Evolutionary conservation across 2,329 filamentous ascomycete species (phyloP).

Genomic region (Fonsecaea pedrosoi): DNA sequence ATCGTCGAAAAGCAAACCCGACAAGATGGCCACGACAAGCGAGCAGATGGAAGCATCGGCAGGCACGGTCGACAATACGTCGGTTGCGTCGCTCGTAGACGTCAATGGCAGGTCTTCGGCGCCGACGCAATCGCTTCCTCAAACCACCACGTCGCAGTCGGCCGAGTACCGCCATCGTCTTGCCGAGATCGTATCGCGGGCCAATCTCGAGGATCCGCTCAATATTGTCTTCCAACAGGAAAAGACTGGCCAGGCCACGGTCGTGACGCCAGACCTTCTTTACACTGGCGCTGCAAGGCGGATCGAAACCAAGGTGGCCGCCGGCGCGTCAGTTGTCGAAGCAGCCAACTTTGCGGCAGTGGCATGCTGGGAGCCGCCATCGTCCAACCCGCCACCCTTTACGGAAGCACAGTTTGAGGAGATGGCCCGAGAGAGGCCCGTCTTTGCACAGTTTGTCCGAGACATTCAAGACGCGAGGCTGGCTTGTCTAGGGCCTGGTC

Average conservation of each 20-base stretch:
- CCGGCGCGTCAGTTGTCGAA: constrained; percentile 28
- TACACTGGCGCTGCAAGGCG: constrained; percentile 21
- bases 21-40: constrained; percentile 2
- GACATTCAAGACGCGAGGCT: constrained; percentile 16
- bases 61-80: constrained; percentile 25
- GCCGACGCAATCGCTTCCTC: constrained; percentile 10
- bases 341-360: constrained; percentile 33
- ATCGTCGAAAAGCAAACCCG: neutral
- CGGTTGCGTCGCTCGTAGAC: constrained; percentile 24
- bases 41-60: constrained; percentile 14
- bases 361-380: constrained; percentile 36
- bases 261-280: constrained; percentile 20
- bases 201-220: constrained; percentile 24
- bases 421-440: constrained; percentile 20
- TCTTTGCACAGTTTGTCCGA: constrained; percentile 28
- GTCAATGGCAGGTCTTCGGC: neutral
- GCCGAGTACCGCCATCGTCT: constrained; percentile 30
- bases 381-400: constrained; percentile 9
- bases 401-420: constrained; percentile 18
- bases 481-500: constrained; percentile 13
- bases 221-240: constrained; percentile 34
- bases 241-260: constrained; percentile 19
- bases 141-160: constrained; percentile 24
- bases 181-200: constrained; percentile 30
- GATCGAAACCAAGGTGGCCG: constrained; percentile 27